Conservation (phyloP, 257 asterid species). For the Linaria vulgaris region DNA sequence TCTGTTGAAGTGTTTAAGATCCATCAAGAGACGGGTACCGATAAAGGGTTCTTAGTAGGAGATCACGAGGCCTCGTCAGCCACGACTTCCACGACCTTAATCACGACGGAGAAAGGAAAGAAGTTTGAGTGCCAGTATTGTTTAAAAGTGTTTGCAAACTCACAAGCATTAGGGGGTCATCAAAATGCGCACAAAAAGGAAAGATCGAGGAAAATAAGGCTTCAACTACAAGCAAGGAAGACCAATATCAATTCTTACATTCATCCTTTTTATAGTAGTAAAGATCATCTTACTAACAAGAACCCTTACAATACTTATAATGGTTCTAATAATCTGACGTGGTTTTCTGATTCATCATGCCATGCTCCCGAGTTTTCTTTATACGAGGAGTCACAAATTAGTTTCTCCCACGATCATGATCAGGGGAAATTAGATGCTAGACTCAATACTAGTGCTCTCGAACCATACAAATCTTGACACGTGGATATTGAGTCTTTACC, state of each 20-base stretch:
- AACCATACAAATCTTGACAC: no score
- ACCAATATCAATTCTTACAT: slow-evolving; percentile 60
- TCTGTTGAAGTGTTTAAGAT: not conserved
- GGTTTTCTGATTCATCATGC: slow-evolving; percentile 52
- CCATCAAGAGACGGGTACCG: not conserved
- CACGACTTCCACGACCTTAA: slow-evolving; percentile 32
- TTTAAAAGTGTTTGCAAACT: slow-evolving; percentile 62
- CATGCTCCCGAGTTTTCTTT: slow-evolving; percentile 30
- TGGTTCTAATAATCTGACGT: slow-evolving; percentile 38
- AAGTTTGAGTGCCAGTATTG: slow-evolving; percentile 86
- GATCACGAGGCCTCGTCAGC: slow-evolving; percentile 67
- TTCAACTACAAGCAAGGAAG: slow-evolving; percentile 79
- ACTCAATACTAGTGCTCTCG: no score
- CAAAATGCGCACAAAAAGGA: slow-evolving; percentile 98
- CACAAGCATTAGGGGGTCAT: slow-evolving; percentile 96
- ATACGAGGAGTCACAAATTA: slow-evolving; percentile 62
- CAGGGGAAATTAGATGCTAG: no score
- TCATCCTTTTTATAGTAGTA: slow-evolving; percentile 46
- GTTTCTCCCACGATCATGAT: slow-evolving; percentile 36
- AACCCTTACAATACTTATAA: slow-evolving; percentile 26
- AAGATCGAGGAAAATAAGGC: slow-evolving; percentile 72
- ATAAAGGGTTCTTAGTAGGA: slow-evolving; percentile 24
- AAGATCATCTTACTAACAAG: slow-evolving; percentile 3
- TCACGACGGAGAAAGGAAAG: slow-evolving; percentile 47
- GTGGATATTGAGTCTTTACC: no score